Base-by-base conservation (phyloP, 2,329 filamentous ascomycete genomes). In the Penicillium sp. region DNA sequence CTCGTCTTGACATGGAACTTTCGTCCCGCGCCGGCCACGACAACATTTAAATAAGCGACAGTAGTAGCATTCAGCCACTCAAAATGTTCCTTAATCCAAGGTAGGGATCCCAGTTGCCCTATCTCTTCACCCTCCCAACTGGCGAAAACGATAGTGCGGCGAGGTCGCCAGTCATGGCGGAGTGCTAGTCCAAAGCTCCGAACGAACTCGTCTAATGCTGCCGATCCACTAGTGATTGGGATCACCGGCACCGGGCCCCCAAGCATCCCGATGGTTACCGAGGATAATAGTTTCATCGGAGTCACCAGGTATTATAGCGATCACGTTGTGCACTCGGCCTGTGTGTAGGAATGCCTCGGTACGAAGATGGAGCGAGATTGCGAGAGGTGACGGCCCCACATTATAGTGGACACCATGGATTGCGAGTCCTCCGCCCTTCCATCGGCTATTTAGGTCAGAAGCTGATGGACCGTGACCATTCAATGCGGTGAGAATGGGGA, bases 251-350 rank as follows among this genome's bases (percentile, higher is more conserved):
- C 81, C 81, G 14, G 80, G 71, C 4, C 81, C 81, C 81, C 81
- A 83, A 0, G 81, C 80, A 66, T 84, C 81, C 11, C 81, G 76
- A 58, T 83, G 81, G 27, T 83, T 83, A 4, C 81, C 81, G 13
- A 83, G 71, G 27, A 83, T 70, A 13, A 83, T 69, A 3, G 81
- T 78, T 21, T 76, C 73, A 52, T 76, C 68, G 52, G 19, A 57
- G 63, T 22, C 10, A 3, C 66, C 65, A 27, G 62, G 61, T 49
- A 69, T 65, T 21, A 59, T 63, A 19, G 64, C 65, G 39, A 69
- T 55, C 10, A 59, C 60, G 47, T 69, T 62, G 57, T 62, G 62
- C 24, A 67, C 61, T 49, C 55, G 55, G 4, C 59, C 63, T 26
- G 52, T 55, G 6, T 49, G 43, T 24, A 63, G 54, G 21, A 60